phyloP scores from a whole-genome alignment of 441 rosid genomes.

The Arabidopsis hybrid region DNA sequence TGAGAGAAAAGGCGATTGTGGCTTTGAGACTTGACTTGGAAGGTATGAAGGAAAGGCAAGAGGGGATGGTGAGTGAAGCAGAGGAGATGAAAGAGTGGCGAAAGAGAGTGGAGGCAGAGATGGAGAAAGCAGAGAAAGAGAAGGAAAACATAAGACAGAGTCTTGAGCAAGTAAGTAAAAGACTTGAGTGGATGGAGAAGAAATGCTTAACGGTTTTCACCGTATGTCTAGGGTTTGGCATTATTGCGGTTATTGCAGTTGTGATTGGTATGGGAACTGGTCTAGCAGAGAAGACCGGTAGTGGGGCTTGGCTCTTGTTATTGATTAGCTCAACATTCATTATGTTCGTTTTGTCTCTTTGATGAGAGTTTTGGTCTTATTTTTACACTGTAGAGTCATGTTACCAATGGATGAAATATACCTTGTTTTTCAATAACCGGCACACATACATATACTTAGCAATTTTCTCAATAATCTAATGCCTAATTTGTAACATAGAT shows the following conservation, averaged over 20 bases:
- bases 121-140: conserved; percentile 66
- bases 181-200: conserved; percentile 71
- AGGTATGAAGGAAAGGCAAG: conserved; percentile 57
- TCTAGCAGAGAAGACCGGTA: conserved; percentile 30
- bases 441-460: too few relatives aligned
- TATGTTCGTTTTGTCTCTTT: conserved; percentile 47
- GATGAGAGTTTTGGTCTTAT: conserved; percentile 40
- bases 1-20: conserved; percentile 55
- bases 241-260: conserved; percentile 53
- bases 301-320: conserved; percentile 65
- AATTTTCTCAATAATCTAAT: too few relatives aligned
- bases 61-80: conserved; percentile 57
- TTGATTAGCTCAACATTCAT: conserved; percentile 46
- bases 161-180: conserved; percentile 49
- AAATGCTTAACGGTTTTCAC: conserved; percentile 69
- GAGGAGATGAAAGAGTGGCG: conserved; percentile 72
- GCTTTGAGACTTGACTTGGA: conserved; percentile 61
- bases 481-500: too few relatives aligned
- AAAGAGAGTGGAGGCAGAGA: conserved; percentile 52
- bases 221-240: conserved; percentile 63
- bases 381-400: conserved; percentile 34
- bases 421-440: not conserved
- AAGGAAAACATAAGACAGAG: conserved; percentile 36
- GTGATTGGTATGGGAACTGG: conserved; percentile 37
- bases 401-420: conserved; percentile 1